A percentile compares a stretch with the other conserved stretches of the same genome.
phyloP scores from a whole-genome alignment of 2,329 filamentous ascomycete species.

The Calonectria pauciramosa region DNA sequence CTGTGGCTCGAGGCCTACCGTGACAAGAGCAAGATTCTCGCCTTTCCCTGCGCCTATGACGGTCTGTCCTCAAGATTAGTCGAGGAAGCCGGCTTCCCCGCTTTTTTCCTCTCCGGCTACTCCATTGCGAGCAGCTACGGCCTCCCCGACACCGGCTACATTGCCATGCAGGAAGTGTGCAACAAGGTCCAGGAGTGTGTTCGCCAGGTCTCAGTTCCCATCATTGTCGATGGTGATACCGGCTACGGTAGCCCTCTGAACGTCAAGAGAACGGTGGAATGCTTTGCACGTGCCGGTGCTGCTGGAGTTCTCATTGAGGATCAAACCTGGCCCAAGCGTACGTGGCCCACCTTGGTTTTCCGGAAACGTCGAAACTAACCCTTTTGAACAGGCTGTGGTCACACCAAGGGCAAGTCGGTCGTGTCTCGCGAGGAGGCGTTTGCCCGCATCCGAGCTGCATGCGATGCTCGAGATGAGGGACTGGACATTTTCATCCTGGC shows the following conservation, averaged over 20 bases:
- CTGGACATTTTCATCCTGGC: slow-evolving; percentile 61
- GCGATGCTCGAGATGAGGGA: slow-evolving; percentile 59
- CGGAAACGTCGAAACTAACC: background rate
- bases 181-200: slow-evolving; percentile 59
- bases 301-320: slow-evolving; percentile 61
- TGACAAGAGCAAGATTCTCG: slow-evolving; percentile 59
- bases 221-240: slow-evolving; percentile 63
- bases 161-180: slow-evolving; percentile 61
- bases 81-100: slow-evolving; percentile 61
- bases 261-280: slow-evolving; percentile 57
- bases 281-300: slow-evolving; percentile 56
- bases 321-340: slow-evolving; percentile 64
- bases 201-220: slow-evolving; percentile 54
- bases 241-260: slow-evolving; percentile 63
- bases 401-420: slow-evolving; percentile 61
- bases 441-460: slow-evolving; percentile 59
- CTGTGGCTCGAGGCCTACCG: slow-evolving; percentile 57
- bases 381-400: slow-evolving; percentile 42
- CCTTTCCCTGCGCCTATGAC: slow-evolving; percentile 58
- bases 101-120: slow-evolving; percentile 60
- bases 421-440: slow-evolving; percentile 60
- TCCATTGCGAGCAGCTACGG: slow-evolving; percentile 56
- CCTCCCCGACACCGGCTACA: slow-evolving; percentile 63
- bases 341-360: slow-evolving; percentile 17
- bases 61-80: slow-evolving; percentile 58